Base-by-base conservation (phyloP, 148 eudicot species). In the Fallopia convolvulus region DNA sequence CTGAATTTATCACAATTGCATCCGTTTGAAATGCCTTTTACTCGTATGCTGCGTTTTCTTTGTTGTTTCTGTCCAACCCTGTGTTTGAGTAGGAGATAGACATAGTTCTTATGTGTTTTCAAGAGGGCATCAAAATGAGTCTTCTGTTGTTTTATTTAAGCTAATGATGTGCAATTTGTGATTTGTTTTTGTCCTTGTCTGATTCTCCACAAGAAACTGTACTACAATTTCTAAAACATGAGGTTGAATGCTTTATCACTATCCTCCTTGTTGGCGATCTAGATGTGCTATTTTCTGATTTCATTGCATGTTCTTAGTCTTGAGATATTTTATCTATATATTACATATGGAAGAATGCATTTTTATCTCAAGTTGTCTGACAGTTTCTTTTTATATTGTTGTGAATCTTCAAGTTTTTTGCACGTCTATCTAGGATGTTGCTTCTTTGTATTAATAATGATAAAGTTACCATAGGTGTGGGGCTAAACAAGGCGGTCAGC, bases 401-500 rank as follows among this genome's bases (percentile, higher is more conserved):
- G 42, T 32, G 71, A n/a, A 65, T 65, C 71, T 65, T 13, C 18
- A 33, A n/a, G n/a, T n/a, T n/a, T n/a, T n/a, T n/a, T n/a, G n/a
- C 42, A 65, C n/a, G 33, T 12, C 41, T 1, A 32, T 65, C 5
- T 36, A 36, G 18, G 3, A 68, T 68, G 72, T 20, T 66, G 0
- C 9, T 33, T 66, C 44, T 68, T 36, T 33, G 41, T 17, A 36
- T 14, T 68, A 39, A 68, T 33, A 68, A n/a, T 36, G 44, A 68
- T 36, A 46, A n/a, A 3, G 2, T 66, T 36, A 36, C 20, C 9
- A 7, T 0, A 68, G 99, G 81, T 95, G 99, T 85, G 95, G 91
- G 58, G 85, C 90, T 75, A 88, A 83, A 81, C 98, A 94, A 80
- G 81, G 86, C 63, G 98, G 98, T 61, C 87, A 88, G 80, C 88